A percentile compares a stretch with the other conserved stretches of the same genome.
Conservation (phyloP, 2,329 filamentous ascomycete species). For the Ceratocystis smalleyi region DNA sequence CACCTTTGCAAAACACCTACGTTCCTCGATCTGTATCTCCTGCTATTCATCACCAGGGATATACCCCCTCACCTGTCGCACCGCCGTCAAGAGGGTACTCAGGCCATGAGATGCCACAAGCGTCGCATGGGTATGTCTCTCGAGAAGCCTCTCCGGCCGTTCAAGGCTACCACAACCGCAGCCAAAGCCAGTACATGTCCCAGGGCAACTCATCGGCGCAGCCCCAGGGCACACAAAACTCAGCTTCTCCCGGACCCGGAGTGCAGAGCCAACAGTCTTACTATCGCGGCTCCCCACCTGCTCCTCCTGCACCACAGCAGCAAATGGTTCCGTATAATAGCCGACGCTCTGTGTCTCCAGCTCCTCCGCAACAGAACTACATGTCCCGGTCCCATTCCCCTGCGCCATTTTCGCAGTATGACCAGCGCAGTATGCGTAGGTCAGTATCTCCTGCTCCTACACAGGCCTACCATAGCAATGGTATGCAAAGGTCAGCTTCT, state of each 20-base stretch:
- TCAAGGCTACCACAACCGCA: constrained; percentile 20
- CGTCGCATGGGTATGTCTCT: constrained; percentile 18
- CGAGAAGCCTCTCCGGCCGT: constrained; percentile 23
- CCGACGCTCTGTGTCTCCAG: constrained; percentile 19
- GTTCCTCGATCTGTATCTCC: constrained; percentile 15
- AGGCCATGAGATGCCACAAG: constrained; percentile 21
- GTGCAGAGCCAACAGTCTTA: constrained; percentile 20
- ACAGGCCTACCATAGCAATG: constrained; percentile 6
- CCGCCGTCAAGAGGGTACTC: constrained; percentile 6
- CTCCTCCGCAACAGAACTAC: constrained; percentile 14
- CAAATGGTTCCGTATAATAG: constrained; percentile 17
- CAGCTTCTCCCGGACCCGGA: constrained; percentile 24
- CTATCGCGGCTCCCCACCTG: constrained; percentile 27
- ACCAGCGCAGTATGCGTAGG: constrained; percentile 18
- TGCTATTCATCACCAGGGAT: constrained; percentile 6
- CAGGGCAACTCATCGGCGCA: constrained; percentile 24
- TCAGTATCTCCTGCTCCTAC: constrained; percentile 16
- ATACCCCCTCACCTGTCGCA: background rate
- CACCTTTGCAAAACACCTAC: constrained; percentile 11
- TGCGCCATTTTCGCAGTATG: constrained; percentile 20
- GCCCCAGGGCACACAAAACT: constrained; percentile 19
- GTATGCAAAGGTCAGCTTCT: constrained; percentile 25
- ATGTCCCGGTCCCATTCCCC: constrained; percentile 18
- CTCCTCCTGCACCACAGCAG: constrained; percentile 21
- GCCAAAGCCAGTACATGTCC: constrained; percentile 17